phyloP scores from a whole-genome alignment of 179 eudicot genomes.

The Heliamphora pulchella region DNA sequence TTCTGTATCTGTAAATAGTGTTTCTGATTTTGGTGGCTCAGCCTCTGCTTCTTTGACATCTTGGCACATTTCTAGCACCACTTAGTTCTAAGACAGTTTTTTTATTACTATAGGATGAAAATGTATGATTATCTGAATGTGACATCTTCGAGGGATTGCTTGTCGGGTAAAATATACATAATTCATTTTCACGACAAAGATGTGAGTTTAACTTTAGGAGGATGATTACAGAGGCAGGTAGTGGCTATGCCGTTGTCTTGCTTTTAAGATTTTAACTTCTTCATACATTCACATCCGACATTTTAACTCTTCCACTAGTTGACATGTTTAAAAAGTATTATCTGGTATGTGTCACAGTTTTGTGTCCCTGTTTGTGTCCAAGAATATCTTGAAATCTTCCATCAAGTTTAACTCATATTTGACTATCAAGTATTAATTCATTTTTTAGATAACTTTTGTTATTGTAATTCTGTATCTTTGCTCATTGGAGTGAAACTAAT shows the following conservation, averaged over 20 bases:
- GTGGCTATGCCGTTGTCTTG: background rate
- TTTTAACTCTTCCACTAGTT: background rate
- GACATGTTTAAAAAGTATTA: background rate
- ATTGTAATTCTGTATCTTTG: background rate
- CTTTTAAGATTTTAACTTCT: background rate
- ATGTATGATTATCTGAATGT: background rate
- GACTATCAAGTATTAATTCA: background rate
- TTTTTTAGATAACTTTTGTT: background rate
- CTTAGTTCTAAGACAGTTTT: too few species aligned
- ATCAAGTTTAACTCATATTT: background rate
- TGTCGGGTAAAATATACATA: background rate
- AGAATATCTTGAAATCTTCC: background rate
- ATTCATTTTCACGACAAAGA: background rate
- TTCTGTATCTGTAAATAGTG: background rate
- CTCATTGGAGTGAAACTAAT: background rate
- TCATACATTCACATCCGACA: background rate
- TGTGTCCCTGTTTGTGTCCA: background rate
- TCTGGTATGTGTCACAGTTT: background rate
- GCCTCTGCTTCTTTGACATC: background rate
- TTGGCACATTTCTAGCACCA: background rate
- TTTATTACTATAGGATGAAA: background rate
- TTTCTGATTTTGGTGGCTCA: background rate
- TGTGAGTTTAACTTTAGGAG: background rate
- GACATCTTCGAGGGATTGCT: background rate
- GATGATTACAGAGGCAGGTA: background rate